Evolutionary conservation across 176 grass and related monocot species (phyloP).

Genomic region (Cenchrus purpureus): DNA sequence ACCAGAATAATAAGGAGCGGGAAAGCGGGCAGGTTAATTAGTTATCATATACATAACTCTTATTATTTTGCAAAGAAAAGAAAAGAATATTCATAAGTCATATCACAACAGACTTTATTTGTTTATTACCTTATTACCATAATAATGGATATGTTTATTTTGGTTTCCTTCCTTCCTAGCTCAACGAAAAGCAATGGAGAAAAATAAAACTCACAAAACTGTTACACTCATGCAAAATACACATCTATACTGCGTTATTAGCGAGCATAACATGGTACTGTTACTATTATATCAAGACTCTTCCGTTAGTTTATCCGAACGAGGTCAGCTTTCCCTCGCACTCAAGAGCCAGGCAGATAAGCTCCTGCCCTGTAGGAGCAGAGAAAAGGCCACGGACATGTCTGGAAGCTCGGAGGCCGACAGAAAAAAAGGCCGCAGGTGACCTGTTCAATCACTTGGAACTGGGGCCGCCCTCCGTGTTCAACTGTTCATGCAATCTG

Average conservation of each 20-base stretch:
- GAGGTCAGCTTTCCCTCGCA: constrained; percentile 18
- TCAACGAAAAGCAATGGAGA: constrained; percentile 22
- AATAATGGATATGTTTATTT: not conserved
- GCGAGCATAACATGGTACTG: constrained; percentile 8
- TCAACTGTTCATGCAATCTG: constrained; percentile 8
- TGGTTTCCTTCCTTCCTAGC: not conserved
- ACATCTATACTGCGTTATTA: constrained; percentile 36
- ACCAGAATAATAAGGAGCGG: not conserved
- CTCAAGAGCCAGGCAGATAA: not conserved
- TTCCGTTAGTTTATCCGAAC: not conserved
- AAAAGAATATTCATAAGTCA: not conserved
- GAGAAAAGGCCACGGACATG: not conserved
- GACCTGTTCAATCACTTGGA: constrained; percentile 1
- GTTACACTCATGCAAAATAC: not conserved
- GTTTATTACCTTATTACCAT: not conserved
- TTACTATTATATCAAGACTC: constrained; percentile 12
- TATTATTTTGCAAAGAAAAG: no score
- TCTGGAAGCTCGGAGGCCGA: not conserved
- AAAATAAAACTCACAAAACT: constrained; percentile 16
- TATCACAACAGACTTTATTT: not conserved
- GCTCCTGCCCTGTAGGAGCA: not conserved
- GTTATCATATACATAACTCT: not conserved
- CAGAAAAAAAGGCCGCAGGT: not conserved
- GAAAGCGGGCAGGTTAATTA: not conserved
- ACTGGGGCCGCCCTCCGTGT: not conserved